Evolutionary conservation across 73 alveolate genomes (phyloP), one percentile per base, ranked within the genome.

Genomic region (Paramecium caudatum): DNA sequence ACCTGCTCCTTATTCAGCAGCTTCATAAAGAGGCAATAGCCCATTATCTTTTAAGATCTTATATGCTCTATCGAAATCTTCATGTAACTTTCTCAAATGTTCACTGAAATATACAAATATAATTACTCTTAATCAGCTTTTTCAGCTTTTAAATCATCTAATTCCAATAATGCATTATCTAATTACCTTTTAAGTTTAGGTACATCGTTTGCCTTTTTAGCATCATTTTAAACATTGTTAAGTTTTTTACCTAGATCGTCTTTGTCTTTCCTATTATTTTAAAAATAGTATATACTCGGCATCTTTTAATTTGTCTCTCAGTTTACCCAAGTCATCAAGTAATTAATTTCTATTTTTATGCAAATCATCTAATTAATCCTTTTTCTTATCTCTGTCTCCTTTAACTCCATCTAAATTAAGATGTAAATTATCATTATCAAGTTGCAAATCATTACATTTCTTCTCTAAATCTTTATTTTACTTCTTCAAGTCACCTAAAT

Each of bases 141-240:
- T 74, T 74, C 88, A 16, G 41, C 62, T 4, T 74, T 74, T 41
- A 39, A 74, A 16, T 74, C 88, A 41, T 74, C 88, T 27, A 74
- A 27, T 74, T 74, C 43, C 19, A 74, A 36, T 16, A 39, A 45
- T 13, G 47, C 43, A 74, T 43, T 23, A 17, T 74, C 65, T 39
- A 74, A 37, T 45, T 74, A 45, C 32, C 88, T 74, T 37, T 36
- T 43, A 0, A 74, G 21, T 74, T 74, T 74, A 39, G 88, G 88
- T 45, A 43, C 88, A 37, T 74, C 88, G 0, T 47, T 27, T 74
- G 55, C 88, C 65, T 74, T 74, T 74, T 37, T 45, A 12, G 62
- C 88, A 74, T 74, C 88, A 27, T 74, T 36, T 27, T 19, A 5
- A 2, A 74, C 39, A 45, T 36, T 37, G 2, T 45, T 45, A 17